Evolutionary conservation across 2,329 filamentous ascomycete species (phyloP), one percentile per base, ranked within the genome.

Genomic region (Dactylonectria macrodidyma): DNA sequence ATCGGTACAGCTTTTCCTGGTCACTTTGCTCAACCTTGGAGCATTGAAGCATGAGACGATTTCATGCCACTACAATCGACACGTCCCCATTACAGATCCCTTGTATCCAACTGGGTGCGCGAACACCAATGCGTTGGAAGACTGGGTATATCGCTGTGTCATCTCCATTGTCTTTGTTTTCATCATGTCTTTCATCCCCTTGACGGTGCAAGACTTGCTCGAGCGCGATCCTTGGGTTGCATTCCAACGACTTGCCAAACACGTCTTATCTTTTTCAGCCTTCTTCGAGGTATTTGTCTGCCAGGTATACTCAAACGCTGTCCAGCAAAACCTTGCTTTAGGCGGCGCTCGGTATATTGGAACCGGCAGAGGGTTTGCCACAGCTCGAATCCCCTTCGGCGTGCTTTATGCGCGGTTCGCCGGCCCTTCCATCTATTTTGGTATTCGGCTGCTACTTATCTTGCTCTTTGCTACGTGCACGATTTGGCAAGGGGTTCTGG

Each of bases 231-330:
- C 97, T 75, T 95, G 94, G 90, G 95, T 96, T 76, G 95, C 95
- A 64, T 90, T 91, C 14, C 95, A 94, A 66, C 95, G 96, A 89
- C 89, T 99, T 77, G 91, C 91, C 65, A 99, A 98, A 88, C 96
- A 99, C 79, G 94, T 99, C 80, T 93, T 91, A 73, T 99, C 96
- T 9, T 85, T 97, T 67, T 98, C 96, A 62, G 95, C 95, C 38
- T 92, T 99, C 81, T 99, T 99, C 83, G 96, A 99, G 84, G 95
- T 99, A 68, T 99, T 99, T 80, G 95, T 98, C 72, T 97, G 94
- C 81, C 96, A 99, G 82, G 98, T 99, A 79, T 99, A 99, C 80
- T 94, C 96, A 84, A 98, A 98, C 83, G 92, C 96, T 67, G 92
- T 99, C 47, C 93, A 97, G 78, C 93, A 97, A 80, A 93, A 99